Evolutionary conservation across 768 basidiomycete genomes (phyloP), one percentile per base, ranked within the genome.

Genomic region (Lactifluus hygrophoroides): DNA sequence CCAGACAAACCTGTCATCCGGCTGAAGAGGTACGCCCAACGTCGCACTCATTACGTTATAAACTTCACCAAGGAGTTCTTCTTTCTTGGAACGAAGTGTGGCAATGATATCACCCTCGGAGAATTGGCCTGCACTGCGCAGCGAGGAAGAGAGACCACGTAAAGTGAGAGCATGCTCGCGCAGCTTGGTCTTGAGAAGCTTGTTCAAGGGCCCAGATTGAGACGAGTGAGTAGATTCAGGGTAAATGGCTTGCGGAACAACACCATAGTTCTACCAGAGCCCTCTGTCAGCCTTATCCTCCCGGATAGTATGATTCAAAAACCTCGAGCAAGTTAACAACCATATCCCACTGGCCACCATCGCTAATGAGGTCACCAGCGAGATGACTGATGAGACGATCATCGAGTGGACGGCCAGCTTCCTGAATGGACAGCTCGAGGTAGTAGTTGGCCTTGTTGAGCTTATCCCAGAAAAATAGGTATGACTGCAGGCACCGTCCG

Each of bases 311-410:
- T 25, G 30, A 19, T 19, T 13, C 66, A 71, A n/a, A n/a, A 50
- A 81, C 82, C 74, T 81, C 80, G 40, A 87, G 71, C 19, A 87
- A 66, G 68, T 84, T 85, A 46, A 82, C 79, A 5, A 77, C 84
- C 93, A 95, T 97, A 67, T 97, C 94, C 86, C 88, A 94, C 70
- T 95, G 94, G 8, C 94, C 94, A 50, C 93, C 93, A 68, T 96
- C 94, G 65, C 82, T 85, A 68, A 95, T 84, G 44, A 90, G 89
- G 59, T 86, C 87, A 7, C 71, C 67, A 9, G 88, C 79, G 46
- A 97, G 80, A 74, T 86, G 85, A 51, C 76, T 80, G 54, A 96
- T 75, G n/a, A 94, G 77, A 8, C 94, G 82, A 67, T 90, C 85
- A 54, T 95, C 90, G 51, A 94, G 72, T 0, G 90, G 86, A 40